Evolutionary conservation across 305 asterid genomes (phyloP), one percentile per base, ranked within the genome.

Genomic region (Solanum aculeatissimum): DNA sequence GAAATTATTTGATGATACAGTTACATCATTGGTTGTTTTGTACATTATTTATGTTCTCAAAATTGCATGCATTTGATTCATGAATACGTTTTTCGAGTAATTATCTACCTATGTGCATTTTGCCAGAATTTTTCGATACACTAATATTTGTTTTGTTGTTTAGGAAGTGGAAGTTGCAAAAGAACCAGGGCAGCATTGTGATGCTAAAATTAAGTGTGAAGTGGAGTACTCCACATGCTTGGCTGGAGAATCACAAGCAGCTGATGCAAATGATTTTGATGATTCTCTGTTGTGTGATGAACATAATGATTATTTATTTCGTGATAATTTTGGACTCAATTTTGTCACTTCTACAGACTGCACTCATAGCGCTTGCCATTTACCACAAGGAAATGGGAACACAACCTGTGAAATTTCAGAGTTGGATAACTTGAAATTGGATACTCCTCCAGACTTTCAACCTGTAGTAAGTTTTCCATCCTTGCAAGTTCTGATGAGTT

Each of bases 381-480:
- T 77, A 21, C 84, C 75, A 25, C 91, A 86, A 85, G 89, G 68
- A 51, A 79, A 80, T 78, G 83, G 90, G 29, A 6, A 15, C 60
- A 42, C 78, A 13, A 8, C 78, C 72, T 63, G 84, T 71, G 96
- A 90, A 85, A 83, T 92, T 49, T 82, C 88, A 60, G 98, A 92
- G 78, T 93, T 95, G 8, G 92, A 88, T 72, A 86, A 90, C 89
- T 49, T 97, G 60, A 95, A 89, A 14, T 83, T 92, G 35, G 98
- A 92, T 54, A 88, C 93, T 82, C 96, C 91, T 77, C 98, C 97
- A 3, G 98, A 92, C 82, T 94, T 91, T 85, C 89, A 89, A 79
- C 92, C 89, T 63, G 23, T 80, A 2, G 98, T 92, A 87, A 90
- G 91, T 88, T 49, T 78, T 32, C 32, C 82, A 29, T 4, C 11